Percentiles rank a stretch among this genome's conserved stretches.
These are phyloP conservation scores for Apiotrichum gracile DNA, from an alignment of 1,284 basidiomycete species.

Conservation along the genomic window DNA sequence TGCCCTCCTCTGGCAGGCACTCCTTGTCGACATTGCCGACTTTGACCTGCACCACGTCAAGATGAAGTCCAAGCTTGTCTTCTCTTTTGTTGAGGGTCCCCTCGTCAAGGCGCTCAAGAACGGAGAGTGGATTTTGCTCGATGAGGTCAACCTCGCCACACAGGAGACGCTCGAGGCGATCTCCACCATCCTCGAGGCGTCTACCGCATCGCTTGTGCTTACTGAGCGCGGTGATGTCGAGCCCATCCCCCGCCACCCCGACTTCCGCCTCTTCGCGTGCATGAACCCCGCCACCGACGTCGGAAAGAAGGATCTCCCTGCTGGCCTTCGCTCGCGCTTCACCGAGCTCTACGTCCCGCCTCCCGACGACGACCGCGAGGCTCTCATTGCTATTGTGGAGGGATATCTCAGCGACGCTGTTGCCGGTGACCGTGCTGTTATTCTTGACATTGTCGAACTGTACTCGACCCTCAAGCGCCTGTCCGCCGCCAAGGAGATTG, in stretches of 20 bases:
- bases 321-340: constrained; percentile 83
- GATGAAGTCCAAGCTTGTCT: constrained; percentile 80
- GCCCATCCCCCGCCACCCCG: constrained; percentile 81
- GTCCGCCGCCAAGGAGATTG: constrained; percentile 71
- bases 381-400: constrained; percentile 76
- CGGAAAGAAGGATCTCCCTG: constrained; percentile 93
- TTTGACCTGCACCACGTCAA: constrained; percentile 84
- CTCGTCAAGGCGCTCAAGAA: constrained; percentile 82
- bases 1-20: constrained; percentile 61
- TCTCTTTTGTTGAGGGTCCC: constrained; percentile 93
- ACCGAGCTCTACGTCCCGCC: constrained; percentile 93
- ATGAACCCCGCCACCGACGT: constrained; percentile 99
- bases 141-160: constrained; percentile 93
- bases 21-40: constrained; percentile 64
- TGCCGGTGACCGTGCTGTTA: constrained; percentile 77
- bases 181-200: constrained; percentile 75
- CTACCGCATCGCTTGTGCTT: constrained; percentile 80
- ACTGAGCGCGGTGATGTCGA: constrained; percentile 92
- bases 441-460: constrained; percentile 88
- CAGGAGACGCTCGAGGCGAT: constrained; percentile 93
- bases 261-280: constrained; percentile 95
- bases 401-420: constrained; percentile 85
- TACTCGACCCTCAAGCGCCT: constrained; percentile 79
- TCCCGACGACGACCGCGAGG: constrained; percentile 87
- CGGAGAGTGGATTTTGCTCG: constrained; percentile 93